phyloP scores from a whole-genome alignment of 805 yeast species.

The Diddensiella caesifluorescens region DNA sequence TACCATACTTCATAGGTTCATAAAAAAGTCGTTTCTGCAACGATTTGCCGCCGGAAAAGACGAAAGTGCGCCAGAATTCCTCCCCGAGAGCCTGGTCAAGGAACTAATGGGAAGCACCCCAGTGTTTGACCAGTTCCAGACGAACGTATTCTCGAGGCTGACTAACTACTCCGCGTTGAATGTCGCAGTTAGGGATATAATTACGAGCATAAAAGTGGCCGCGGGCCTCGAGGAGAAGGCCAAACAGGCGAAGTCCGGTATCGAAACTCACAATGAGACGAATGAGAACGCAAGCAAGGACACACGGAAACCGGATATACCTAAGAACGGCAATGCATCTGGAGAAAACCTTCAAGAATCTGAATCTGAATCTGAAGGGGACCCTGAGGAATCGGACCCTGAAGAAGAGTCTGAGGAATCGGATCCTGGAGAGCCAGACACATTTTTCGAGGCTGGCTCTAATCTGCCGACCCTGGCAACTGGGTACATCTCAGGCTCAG shows the following conservation, averaged over 20 bases:
- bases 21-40: slow-evolving; percentile 17
- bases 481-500: slow-evolving; percentile 84
- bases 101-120: slow-evolving; percentile 16
- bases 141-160: slow-evolving; percentile 24
- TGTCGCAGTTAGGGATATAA: slow-evolving; percentile 10
- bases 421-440: slow-evolving; percentile 42
- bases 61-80: slow-evolving; percentile 11
- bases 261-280: slow-evolving; percentile 4
- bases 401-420: slow-evolving; percentile 21
- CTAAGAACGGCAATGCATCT: not conserved
- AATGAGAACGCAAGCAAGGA: slow-evolving; percentile 18
- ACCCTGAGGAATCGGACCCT: slow-evolving; percentile 21
- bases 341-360: slow-evolving; percentile 3
- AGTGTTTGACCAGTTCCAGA: slow-evolving; percentile 7
- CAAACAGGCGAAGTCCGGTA: slow-evolving; percentile 2
- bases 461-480: slow-evolving; percentile 63
- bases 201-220: slow-evolving; percentile 14
- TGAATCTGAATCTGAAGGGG: slow-evolving; percentile 5
- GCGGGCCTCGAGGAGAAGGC: slow-evolving; percentile 9
- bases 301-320: slow-evolving; percentile 4
- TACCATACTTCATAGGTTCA: slow-evolving; percentile 9
- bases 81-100: slow-evolving; percentile 6
- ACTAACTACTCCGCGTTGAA: slow-evolving; percentile 20
- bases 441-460: slow-evolving; percentile 29
- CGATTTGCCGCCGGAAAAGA: slow-evolving; percentile 6